Evolutionary conservation across 2,329 filamentous ascomycete genomes (phyloP), one percentile per base, ranked within the genome.

Genomic region (Intubia oerlemansii): DNA sequence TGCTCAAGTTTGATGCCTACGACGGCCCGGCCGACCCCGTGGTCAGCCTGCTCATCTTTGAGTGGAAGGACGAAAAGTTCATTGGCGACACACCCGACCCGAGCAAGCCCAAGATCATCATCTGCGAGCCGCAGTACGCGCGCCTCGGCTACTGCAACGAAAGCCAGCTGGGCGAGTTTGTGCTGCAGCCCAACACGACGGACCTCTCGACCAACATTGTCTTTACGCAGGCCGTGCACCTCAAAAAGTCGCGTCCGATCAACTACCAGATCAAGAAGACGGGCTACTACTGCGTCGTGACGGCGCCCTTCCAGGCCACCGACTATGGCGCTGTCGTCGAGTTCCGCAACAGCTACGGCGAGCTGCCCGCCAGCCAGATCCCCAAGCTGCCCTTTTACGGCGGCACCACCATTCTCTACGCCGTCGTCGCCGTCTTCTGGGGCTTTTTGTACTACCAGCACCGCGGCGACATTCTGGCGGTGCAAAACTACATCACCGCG

Each of bases 401-500:
- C 26, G 85, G 77, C 32, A 71, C 95, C 40, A 85, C 84, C 1
- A 84, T 98, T 37, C 68, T 91, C 18, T 98, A 98, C 51, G 82
- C 82, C 28, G 64, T 95, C 13, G 67, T 95, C 39, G 72, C 70
- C 39, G 64, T 69, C 48, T 85, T 82, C 49, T 98, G 88, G 88
- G 81, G 67, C 8, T 92, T 93, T 50, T 60, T 95, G 14, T 95
- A 98, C 53, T 84, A 84, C 43, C 82, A 93, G 50, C 81, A 98
- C 49, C 67, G 85, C 34, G 69, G 77, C 43, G 88, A 98, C 49
- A 95, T 98, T 36, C 71, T 98, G 44, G 76, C 90, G 11, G 88
- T 98, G 3, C 88, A 98, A 51, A 98, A 98, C 49, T 98, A 98
- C 50, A 95, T 98, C 42, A 98, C 88, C 0, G 85, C 88, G 8